Conservation (phyloP, 2,329 filamentous ascomycete genomes). For the Microcera coccophila region DNA sequence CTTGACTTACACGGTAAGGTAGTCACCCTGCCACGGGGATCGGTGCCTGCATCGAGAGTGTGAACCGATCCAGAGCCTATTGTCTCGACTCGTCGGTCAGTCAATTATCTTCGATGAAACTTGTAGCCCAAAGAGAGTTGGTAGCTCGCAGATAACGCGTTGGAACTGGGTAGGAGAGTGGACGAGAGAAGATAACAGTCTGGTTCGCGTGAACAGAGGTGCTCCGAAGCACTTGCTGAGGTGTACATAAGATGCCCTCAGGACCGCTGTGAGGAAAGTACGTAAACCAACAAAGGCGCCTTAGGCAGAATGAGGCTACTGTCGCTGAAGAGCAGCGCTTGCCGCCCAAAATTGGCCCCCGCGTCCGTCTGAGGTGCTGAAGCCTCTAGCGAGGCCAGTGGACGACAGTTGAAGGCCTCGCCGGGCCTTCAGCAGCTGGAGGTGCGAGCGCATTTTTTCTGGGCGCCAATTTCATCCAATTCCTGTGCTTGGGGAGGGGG, state of each 20-base stretch:
- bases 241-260: background rate
- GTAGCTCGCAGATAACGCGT: background rate
- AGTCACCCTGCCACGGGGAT: conserved; percentile 1
- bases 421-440: background rate
- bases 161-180: background rate
- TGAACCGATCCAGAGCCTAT: background rate
- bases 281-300: background rate
- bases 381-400: background rate
- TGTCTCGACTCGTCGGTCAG: background rate
- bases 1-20: background rate
- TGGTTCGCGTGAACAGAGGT: background rate
- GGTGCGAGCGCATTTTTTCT: background rate
- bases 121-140: background rate
- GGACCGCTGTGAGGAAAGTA: background rate
- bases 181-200: background rate
- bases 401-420: background rate
- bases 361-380: no score
- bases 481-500: background rate
- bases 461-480: background rate
- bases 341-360: background rate
- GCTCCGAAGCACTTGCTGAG: background rate
- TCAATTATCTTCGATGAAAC: background rate
- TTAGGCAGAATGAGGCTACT: background rate
- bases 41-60: conserved; percentile 17
- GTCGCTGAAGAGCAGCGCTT: background rate